These are phyloP conservation scores for Chaetomium sp. DNA, from an alignment of 2,329 filamentous ascomycete genomes.

Conservation along the genomic window DNA sequence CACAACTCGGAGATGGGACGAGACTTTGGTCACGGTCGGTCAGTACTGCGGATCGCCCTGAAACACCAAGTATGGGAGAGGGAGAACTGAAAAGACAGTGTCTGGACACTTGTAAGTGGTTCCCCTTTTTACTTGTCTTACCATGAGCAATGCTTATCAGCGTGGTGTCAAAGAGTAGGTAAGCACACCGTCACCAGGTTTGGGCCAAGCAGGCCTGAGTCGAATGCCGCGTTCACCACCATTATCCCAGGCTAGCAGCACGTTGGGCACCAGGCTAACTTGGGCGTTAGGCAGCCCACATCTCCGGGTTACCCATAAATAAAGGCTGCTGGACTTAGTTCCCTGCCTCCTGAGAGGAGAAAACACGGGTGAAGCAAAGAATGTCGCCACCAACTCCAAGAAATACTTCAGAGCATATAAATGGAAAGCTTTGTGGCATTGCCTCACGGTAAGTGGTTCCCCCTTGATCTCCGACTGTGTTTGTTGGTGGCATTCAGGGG, in stretches of 20 bases:
- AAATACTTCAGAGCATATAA: not conserved
- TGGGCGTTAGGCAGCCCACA: too few relatives aligned
- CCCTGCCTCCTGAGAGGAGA: too few relatives aligned
- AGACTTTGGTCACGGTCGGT: not conserved
- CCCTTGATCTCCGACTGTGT: not conserved
- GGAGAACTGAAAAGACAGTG: too few relatives aligned
- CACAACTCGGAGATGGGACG: not conserved
- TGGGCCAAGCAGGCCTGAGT: not conserved
- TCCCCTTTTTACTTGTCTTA: not conserved
- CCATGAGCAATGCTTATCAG: not conserved
- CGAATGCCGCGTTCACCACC: not conserved
- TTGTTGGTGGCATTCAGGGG: conserved; percentile 10
- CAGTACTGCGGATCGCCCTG: not conserved
- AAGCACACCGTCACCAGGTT: not conserved
- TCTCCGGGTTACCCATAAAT: too few relatives aligned
- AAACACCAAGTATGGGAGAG: not conserved
- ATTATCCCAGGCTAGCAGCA: too few relatives aligned
- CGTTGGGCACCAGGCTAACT: too few relatives aligned
- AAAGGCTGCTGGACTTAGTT: too few relatives aligned
- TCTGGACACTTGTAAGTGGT: not conserved
- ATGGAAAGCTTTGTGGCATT: not conserved
- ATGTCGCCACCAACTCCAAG: too few relatives aligned
- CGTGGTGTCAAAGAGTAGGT: not conserved
- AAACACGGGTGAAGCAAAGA: too few relatives aligned
- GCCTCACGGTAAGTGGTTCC: not conserved